phyloP scores from a whole-genome alignment of 495 filamentous ascomycete species.

The Rhizodiscina lignyota region DNA sequence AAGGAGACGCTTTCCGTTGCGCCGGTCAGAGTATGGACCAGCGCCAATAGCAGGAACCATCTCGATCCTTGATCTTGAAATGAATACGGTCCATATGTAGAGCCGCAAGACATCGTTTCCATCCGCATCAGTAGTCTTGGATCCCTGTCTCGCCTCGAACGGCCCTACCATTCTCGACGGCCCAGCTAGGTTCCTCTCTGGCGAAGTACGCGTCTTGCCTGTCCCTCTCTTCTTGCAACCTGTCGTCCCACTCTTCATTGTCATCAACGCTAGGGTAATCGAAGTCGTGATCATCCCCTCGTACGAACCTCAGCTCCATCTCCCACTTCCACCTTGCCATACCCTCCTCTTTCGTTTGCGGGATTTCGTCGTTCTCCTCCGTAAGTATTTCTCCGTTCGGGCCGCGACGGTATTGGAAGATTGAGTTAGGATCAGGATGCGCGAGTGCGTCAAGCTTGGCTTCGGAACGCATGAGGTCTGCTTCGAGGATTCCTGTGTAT shows the following conservation, averaged over 20 bases:
- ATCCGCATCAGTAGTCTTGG: constrained; percentile 48
- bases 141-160: constrained; percentile 60
- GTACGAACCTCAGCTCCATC: constrained; percentile 52
- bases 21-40: too few species aligned
- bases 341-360: constrained; percentile 46
- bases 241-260: constrained; percentile 53
- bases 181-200: constrained; percentile 53
- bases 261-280: constrained; percentile 53
- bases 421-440: constrained; percentile 35
- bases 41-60: too few species aligned
- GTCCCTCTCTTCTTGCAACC: constrained; percentile 36
- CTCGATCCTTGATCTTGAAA: constrained; percentile 4
- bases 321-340: constrained; percentile 47
- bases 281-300: constrained; percentile 59
- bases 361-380: constrained; percentile 40
- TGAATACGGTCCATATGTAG: constrained; percentile 1
- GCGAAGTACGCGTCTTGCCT: constrained; percentile 57
- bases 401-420: constrained; percentile 25
- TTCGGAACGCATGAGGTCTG: constrained; percentile 55
- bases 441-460: constrained; percentile 48
- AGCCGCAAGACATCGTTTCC: constrained; percentile 1
- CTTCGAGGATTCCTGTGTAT: constrained; percentile 55
- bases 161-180: constrained; percentile 28
- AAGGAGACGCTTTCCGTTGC: too few species aligned
- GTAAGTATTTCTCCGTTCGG: constrained; percentile 37